A percentile compares a stretch with the other conserved stretches of the same genome.
These are phyloP conservation scores for Gymnopus androsaceus DNA, from an alignment of 1,284 basidiomycete species.

Conservation along the genomic window DNA sequence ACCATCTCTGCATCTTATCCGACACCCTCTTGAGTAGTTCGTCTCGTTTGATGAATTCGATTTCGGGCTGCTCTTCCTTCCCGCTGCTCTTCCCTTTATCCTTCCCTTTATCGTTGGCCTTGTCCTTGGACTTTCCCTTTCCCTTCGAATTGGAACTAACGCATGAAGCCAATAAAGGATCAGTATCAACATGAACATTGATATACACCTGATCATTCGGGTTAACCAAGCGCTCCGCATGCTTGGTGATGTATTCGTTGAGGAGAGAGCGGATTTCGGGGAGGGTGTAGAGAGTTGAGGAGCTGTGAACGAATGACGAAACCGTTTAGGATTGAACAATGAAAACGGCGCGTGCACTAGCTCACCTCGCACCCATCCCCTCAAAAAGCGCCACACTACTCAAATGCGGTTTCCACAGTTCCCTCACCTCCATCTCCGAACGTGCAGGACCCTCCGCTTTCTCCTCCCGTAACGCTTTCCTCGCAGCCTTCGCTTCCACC, in stretches of 20 bases:
- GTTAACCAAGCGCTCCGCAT: slow-evolving; percentile 73
- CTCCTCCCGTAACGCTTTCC: slow-evolving; percentile 51
- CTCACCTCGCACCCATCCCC: slow-evolving; percentile 58
- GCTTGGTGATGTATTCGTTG: slow-evolving; percentile 61
- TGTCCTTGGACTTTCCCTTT: too few relatives aligned
- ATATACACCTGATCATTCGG: slow-evolving; percentile 67
- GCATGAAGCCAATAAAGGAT: slow-evolving; percentile 49
- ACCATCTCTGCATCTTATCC: slow-evolving; percentile 73
- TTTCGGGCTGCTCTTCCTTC: slow-evolving; percentile 28
- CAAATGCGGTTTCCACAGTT: slow-evolving; percentile 76
- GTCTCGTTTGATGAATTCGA: slow-evolving; percentile 71
- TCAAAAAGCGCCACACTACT: slow-evolving; percentile 61
- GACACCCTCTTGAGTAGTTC: slow-evolving; percentile 58
- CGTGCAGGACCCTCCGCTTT: slow-evolving; percentile 44
- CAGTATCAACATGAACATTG: too few relatives aligned
- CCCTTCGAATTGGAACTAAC: too few relatives aligned
- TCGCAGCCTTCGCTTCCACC: slow-evolving; percentile 57
- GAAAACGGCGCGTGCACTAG: slow-evolving; percentile 10
- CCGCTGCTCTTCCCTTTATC: neutral
- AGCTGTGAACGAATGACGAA: slow-evolving; percentile 37
- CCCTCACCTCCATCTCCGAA: slow-evolving; percentile 56
- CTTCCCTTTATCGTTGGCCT: too few relatives aligned
- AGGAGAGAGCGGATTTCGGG: slow-evolving; percentile 58
- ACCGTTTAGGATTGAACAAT: neutral
- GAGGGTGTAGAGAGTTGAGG: slow-evolving; percentile 54